Conservation (phyloP, 2,329 filamentous ascomycete genomes). For the Tolypocladium tropicale region DNA sequence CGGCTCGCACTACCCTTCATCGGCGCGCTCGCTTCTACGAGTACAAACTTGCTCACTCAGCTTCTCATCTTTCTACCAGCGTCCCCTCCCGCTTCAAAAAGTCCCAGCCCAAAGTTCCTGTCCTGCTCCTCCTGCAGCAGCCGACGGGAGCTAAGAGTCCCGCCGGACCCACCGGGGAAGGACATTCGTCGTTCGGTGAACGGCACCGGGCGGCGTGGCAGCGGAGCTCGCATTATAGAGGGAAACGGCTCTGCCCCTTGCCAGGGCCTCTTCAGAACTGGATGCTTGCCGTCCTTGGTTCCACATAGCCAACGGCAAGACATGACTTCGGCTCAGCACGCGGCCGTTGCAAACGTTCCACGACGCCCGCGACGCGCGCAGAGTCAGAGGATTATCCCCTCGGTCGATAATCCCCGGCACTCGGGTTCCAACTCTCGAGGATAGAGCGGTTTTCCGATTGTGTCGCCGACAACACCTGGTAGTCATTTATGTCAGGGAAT, state of each 20-base stretch:
- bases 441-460: too few species aligned
- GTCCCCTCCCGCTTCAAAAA: neutral
- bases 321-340: neutral
- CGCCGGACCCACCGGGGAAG: neutral
- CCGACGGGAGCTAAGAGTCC: neutral
- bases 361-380: neutral
- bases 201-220: neutral
- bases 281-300: neutral
- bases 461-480: neutral
- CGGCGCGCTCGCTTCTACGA: neutral
- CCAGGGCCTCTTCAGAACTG: neutral
- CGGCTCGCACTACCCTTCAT: neutral
- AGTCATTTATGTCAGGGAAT: neutral
- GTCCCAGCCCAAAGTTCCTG: neutral
- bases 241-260: neutral
- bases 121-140: neutral
- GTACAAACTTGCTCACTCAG: neutral
- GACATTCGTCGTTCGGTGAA: neutral
- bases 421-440: too few species aligned
- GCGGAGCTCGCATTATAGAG: neutral
- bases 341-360: neutral
- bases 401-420: too few species aligned
- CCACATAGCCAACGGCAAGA: neutral
- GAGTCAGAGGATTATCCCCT: too few species aligned
- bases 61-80: neutral